These are phyloP conservation scores for Persicaria maculosa DNA, from an alignment of 148 eudicot genomes.

Conservation along the genomic window DNA sequence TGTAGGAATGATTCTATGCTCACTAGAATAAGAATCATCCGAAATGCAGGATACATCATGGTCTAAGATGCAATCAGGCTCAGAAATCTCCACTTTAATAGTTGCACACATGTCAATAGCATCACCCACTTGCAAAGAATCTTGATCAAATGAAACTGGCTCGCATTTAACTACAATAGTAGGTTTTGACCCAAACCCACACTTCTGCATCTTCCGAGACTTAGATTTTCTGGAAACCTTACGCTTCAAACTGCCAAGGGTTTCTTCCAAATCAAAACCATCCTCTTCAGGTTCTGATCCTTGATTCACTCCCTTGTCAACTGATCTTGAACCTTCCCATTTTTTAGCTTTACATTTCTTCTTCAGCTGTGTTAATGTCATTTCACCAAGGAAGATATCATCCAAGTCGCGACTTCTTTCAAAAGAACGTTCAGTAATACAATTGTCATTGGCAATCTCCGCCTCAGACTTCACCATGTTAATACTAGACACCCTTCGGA, in stretches of 20 bases:
- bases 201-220: constrained; percentile 28
- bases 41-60: neutral
- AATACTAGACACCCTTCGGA: constrained; percentile 18
- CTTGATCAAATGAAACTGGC: constrained; percentile 16
- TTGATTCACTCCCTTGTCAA: constrained; percentile 18
- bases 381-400: constrained; percentile 24
- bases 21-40: neutral
- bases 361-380: constrained; percentile 49
- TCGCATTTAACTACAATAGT: constrained; percentile 7
- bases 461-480: constrained; percentile 21
- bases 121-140: constrained; percentile 4
- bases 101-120: neutral
- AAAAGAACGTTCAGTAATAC: neutral
- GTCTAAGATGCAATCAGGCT: neutral
- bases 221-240: constrained; percentile 33
- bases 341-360: constrained; percentile 42
- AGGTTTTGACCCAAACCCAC: constrained; percentile 6
- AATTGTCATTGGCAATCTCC: constrained; percentile 13
- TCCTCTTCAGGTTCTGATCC: constrained; percentile 32
- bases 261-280: constrained; percentile 46
- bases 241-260: constrained; percentile 49
- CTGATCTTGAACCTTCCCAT: constrained; percentile 26
- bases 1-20: neutral
- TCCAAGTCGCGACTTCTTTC: constrained; percentile 17
- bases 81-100: constrained; percentile 8